phyloP scores from a whole-genome alignment of 1,284 basidiomycete species.

The Hypsizygus ulmarius region DNA sequence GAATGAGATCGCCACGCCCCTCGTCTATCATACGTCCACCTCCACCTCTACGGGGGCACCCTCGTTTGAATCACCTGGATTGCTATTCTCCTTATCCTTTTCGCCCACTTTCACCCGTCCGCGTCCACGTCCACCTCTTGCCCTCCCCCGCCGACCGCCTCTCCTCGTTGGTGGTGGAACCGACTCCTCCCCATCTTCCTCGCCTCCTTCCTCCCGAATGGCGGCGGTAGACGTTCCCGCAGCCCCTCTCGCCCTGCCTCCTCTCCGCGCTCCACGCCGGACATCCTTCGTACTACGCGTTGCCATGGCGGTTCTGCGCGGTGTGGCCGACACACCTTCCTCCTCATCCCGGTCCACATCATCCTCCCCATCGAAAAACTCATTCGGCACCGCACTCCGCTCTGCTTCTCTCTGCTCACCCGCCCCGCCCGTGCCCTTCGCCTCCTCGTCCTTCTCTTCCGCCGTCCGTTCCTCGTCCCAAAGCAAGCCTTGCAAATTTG shows the following conservation, averaged over 20 bases:
- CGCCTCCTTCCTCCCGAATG: conserved; percentile 20
- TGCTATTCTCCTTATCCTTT: conserved; percentile 32
- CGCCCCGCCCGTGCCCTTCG: conserved; percentile 47
- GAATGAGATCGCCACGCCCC: too few species aligned
- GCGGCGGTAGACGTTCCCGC: conserved; percentile 16
- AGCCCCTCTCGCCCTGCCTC: conserved; percentile 30
- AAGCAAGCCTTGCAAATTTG: conserved; percentile 80
- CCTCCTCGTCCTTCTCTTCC: conserved; percentile 72
- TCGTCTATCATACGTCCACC: conserved; percentile 13
- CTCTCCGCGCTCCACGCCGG: conserved; percentile 31
- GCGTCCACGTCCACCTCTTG: conserved; percentile 24
- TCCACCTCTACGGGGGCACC: conserved; percentile 32
- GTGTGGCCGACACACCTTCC: conserved; percentile 15
- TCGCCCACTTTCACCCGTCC: conserved; percentile 31
- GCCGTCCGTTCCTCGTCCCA: conserved; percentile 71
- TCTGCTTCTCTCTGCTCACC: conserved; percentile 55
- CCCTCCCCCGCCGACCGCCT: conserved; percentile 27
- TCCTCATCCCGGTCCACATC: conserved; percentile 56
- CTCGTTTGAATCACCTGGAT: conserved; percentile 30
- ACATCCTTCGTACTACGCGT: conserved; percentile 27
- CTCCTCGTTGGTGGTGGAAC: conserved; percentile 18
- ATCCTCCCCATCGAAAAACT: conserved; percentile 71
- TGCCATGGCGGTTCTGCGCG: conserved; percentile 13
- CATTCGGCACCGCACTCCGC: conserved; percentile 53
- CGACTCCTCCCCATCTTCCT: conserved; percentile 25